Evolutionary conservation across 192 early-diverging fungal species (phyloP), one percentile per base, ranked within the genome.

Genomic region (Neocallimastix lanati): DNA sequence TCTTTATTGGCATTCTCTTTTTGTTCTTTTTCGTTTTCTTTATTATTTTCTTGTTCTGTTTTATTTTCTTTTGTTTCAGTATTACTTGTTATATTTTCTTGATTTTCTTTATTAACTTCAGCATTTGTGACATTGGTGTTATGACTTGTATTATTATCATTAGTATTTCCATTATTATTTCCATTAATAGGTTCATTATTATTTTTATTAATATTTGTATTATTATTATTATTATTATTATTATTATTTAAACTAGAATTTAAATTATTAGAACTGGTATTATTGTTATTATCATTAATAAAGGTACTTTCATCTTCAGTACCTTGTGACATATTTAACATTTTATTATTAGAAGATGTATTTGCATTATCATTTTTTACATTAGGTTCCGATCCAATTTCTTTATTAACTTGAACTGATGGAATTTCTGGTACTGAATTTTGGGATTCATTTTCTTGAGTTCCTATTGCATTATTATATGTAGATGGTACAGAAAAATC

Each of bases 101-200:
- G 81, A 67, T 58, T 12, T 14, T 28, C 29, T 33, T 40, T n/a
- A 33, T 77, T 83, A 78, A 82, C 82, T 78, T 76, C 81, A 87
- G 81, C 79, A 81, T 18, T 85, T 85, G 29, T 80, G 77, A 21
- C 77, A 79, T 76, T 80, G 84, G 27, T 83, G 83, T 18, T 83
- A 86, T 30, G n/a, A n/a, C n/a, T n/a, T n/a, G n/a, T 33, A 33
- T 33, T 33, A 33, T 11, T 33, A 33, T 33, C 11, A 33, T 33
- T 33, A 33, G 3, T 33, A 33, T 33, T 33, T 6, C 30, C 11
- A 33, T 33, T 33, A 11, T 33, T 33, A 33, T 33, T 33, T 6
- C 11, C 30, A 33, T 3, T 33, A 33, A 6, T n/a, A n/a, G n/a
- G n/a, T n/a, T n/a, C 11, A 33, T 33, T 33, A 11, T 33, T 33